Base-by-base conservation (phyloP, 495 filamentous ascomycete genomes). In the Talaromyces borbonicus region DNA sequence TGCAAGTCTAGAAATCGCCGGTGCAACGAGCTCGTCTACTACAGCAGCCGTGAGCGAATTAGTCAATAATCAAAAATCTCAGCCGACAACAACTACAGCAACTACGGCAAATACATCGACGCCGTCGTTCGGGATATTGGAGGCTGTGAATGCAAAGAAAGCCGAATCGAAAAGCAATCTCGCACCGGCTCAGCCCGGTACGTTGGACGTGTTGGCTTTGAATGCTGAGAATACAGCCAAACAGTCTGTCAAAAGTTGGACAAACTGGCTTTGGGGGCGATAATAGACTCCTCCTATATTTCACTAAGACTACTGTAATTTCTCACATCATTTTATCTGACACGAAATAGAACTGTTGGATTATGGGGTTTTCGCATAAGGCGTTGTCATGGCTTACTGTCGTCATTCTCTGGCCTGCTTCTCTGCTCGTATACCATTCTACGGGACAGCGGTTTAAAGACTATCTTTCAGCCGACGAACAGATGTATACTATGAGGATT, bases 251-350 rank as follows among this genome's bases (percentile, higher is more conserved):
- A 56, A 57, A 50, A 59, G 69, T 46, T 72, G 69, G 69, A 63
- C 55, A 46, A 64, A 62, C 50, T 71, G 69, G 67, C 47, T 69
- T 38, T 67, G 63, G 29, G 61, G 66, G 15, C 65, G 62, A 55
- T 70, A 51, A 56, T 53, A 27, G 1, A 14, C 8, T 8, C 5
- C 12, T 3, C 20, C 1, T 31, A 2, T 22, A 31, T 12, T 19
- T 5, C 3, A 27, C 30, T 29, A 11, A 32, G 22, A 15, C 5
- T 24, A 25, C 39, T 19, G 19, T 32, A n/a, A n/a, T n/a, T n/a
- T n/a, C n/a, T n/a, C n/a, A n/a, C n/a, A n/a, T n/a, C n/a, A n/a
- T n/a, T n/a, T n/a, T n/a, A n/a, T n/a, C n/a, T n/a, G n/a, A n/a
- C n/a, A n/a, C n/a, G n/a, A n/a, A n/a, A n/a, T n/a, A n/a, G n/a